phyloP scores from a whole-genome alignment of 257 asterid species.

The Nicotiana undulata region DNA sequence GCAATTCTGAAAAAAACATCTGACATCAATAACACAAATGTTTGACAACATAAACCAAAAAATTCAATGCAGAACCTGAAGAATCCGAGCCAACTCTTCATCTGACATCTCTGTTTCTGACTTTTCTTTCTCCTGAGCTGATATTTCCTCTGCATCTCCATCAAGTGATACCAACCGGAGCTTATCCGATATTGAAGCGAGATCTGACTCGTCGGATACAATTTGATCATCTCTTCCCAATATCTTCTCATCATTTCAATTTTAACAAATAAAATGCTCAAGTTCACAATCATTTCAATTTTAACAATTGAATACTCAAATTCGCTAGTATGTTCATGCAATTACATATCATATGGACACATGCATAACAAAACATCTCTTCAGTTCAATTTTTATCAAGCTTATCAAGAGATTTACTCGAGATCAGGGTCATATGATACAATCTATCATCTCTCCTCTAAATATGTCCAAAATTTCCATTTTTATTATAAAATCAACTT shows the following conservation, averaged over 20 bases:
- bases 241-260: constrained; percentile 34
- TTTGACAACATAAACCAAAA: not conserved
- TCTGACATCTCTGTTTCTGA: constrained; percentile 47
- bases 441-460: not conserved
- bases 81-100: constrained; percentile 73
- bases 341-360: not conserved
- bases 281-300: not conserved
- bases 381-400: not conserved
- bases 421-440: not conserved
- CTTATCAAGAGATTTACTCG: not conserved
- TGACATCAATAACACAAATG: not conserved
- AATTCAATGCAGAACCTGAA: constrained; percentile 51
- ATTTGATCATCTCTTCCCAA: constrained; percentile 39
- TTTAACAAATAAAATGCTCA: not conserved
- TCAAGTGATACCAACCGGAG: constrained; percentile 50
- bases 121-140: constrained; percentile 18
- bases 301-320: not conserved
- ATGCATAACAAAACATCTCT: not conserved
- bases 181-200: constrained; percentile 44
- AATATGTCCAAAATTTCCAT: not conserved
- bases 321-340: not conserved
- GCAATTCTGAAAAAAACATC: not conserved
- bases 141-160: constrained; percentile 28
- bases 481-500: not conserved
- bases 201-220: constrained; percentile 60